A percentile compares a stretch with the other conserved stretches of the same genome.
Evolutionary conservation across 2,329 filamentous ascomycete species (phyloP).

Genomic region (Aspergillus oerlinghausenensis): DNA sequence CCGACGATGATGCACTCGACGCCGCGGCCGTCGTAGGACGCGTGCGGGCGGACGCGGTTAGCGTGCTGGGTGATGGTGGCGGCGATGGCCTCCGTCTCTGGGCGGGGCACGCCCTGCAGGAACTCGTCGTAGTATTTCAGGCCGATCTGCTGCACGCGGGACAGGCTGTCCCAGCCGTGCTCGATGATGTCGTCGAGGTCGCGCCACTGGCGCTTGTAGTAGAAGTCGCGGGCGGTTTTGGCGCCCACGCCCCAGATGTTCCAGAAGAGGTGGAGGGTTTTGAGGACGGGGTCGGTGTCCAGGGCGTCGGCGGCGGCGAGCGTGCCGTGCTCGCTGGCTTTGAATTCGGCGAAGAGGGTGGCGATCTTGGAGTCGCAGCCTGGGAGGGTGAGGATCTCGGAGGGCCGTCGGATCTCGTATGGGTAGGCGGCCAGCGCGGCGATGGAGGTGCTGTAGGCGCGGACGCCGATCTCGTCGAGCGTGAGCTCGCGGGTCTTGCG

Average conservation of each 20-base stretch:
- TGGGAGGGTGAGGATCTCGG: slow-evolving; percentile 55
- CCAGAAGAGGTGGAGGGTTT: slow-evolving; percentile 66
- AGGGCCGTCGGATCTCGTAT: slow-evolving; percentile 43
- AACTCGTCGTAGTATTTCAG: slow-evolving; percentile 93
- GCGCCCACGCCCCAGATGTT: slow-evolving; percentile 90
- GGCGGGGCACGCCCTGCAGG: slow-evolving; percentile 62
- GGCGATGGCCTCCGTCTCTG: slow-evolving; percentile 69
- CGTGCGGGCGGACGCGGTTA: slow-evolving; percentile 52
- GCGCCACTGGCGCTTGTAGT: slow-evolving; percentile 68
- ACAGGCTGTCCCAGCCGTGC: slow-evolving; percentile 69
- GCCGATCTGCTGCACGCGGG: slow-evolving; percentile 84
- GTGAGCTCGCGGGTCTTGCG: slow-evolving; percentile 65
- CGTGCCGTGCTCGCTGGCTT: slow-evolving; percentile 49
- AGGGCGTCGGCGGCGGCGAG: slow-evolving; percentile 62
- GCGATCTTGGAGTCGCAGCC: slow-evolving; percentile 79
- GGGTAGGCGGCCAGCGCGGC: slow-evolving; percentile 81
- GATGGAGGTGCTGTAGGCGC: slow-evolving; percentile 84
- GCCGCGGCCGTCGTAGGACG: slow-evolving; percentile 32
- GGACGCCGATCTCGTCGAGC: slow-evolving; percentile 71
- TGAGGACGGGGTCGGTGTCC: slow-evolving; percentile 60
- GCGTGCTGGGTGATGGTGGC: slow-evolving; percentile 62
- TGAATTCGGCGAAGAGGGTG: slow-evolving; percentile 72
- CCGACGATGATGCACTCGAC: slow-evolving; percentile 67
- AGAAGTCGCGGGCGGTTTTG: slow-evolving; percentile 75
- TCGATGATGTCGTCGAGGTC: slow-evolving; percentile 84